Base-by-base conservation (phyloP, 768 basidiomycete genomes). In the Pisolithus microcarpus region DNA sequence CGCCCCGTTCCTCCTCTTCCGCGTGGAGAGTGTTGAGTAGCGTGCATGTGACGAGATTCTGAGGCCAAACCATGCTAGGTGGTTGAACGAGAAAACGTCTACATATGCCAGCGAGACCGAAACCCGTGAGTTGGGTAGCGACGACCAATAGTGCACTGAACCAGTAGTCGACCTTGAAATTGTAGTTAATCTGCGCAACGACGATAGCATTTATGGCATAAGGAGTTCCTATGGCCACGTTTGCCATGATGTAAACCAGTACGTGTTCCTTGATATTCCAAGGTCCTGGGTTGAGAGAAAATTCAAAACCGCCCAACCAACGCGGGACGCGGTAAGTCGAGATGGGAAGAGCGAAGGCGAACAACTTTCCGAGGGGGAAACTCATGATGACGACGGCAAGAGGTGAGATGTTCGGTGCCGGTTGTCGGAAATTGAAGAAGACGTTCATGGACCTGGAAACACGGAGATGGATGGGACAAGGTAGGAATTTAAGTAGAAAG, bases 201-300 rank as follows among this genome's bases (percentile, higher is more conserved):
- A 96, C 86, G 58, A 88, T 80, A n/a, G 88, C 87, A 62, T 91
- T 89, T 52, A 98, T 72, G 0, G 87, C 92, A 61, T 92, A 89
- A 0, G 87, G 85, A 3, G 76, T 75, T 1, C 76, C 76, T 13
- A 84, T 76, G 11, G 88, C 80, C 11, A 91, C 85, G 66, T 93
- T 94, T 9, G 91, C 85, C 92, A 96, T 96, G 66, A 96, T 91
- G 64, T 78, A 87, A 34, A 95, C 85, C n/a, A 91, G 72, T 9
- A 87, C 87, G 60, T 95, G 92, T 62, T 96, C 93, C 69, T 95
- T 96, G 74, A 95, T 92, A 64, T 92, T 95, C 90, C 92, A 96
- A n/a, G 92, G 92, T 15, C 92, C 89, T 1, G 93, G 93, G 61
- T 96, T 96, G 40, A 97, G 74, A 0, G 87, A 87, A 64, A 92